These are phyloP conservation scores for Rhizoclosmatium sp. DNA, from an alignment of 192 early-diverging fungal species.

Conservation along the genomic window DNA sequence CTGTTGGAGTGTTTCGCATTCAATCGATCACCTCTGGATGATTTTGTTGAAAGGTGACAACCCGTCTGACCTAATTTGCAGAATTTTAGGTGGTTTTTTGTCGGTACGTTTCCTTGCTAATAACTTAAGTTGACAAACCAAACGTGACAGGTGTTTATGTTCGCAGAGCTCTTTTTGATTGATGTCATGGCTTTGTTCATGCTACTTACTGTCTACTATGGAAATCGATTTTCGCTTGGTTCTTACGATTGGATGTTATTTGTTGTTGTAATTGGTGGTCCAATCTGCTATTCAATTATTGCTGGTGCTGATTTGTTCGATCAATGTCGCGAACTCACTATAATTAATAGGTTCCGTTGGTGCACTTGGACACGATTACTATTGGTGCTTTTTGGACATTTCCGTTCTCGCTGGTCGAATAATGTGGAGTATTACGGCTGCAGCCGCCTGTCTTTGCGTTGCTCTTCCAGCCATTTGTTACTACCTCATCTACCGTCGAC, in stretches of 20 bases:
- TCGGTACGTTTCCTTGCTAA: background rate
- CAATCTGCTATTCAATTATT: background rate
- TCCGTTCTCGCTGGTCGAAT: too few relatives aligned
- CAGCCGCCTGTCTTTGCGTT: too few relatives aligned
- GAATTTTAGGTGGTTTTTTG: background rate
- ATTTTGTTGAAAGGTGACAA: too few relatives aligned
- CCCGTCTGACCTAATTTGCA: background rate
- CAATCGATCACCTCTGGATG: too few relatives aligned
- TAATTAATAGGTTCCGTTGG: background rate
- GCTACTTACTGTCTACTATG: background rate
- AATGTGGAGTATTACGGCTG: too few relatives aligned
- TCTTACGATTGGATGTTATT: background rate
- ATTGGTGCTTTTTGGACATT: background rate
- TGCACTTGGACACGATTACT: background rate
- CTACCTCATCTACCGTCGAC: too few relatives aligned
- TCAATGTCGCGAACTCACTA: background rate
- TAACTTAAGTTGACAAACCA: too few relatives aligned
- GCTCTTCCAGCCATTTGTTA: too few relatives aligned
- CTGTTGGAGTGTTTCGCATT: too few relatives aligned
- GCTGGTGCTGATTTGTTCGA: background rate
- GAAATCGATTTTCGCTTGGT: background rate
- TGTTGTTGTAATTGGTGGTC: slow-evolving; percentile 10
- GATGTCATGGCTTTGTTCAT: slow-evolving; percentile 7
- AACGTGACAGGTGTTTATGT: background rate
- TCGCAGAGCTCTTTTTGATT: slow-evolving; percentile 5